A percentile compares a stretch with the other conserved stretches of the same genome.
Conservation (phyloP, 345 rosid genomes). For the Camelina sativa region DNA sequence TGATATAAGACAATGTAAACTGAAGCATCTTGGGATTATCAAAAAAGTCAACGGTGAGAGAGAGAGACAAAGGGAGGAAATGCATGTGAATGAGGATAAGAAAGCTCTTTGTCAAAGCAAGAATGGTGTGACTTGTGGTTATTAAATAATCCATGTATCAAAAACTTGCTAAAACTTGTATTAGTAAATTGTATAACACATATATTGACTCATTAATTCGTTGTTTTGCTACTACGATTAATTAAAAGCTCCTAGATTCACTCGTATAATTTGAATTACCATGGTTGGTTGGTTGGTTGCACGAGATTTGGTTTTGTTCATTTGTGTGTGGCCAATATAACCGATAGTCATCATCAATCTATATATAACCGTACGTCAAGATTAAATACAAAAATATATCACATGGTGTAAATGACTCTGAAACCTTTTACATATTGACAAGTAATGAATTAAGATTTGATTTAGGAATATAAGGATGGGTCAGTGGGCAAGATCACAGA, state of each 20-base stretch:
- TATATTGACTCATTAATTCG: neutral
- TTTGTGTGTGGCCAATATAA: neutral
- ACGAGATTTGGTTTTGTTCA: neutral
- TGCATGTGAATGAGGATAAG: constrained; percentile 45
- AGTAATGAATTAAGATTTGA: constrained; percentile 5
- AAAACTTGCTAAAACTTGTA: constrained; percentile 11
- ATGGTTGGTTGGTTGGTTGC: no score
- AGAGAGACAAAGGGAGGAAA: constrained; percentile 25
- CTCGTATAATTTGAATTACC: neutral
- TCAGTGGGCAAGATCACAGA: constrained; percentile 3
- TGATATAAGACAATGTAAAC: constrained; percentile 35
- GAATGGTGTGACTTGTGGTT: constrained; percentile 39
- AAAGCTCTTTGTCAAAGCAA: constrained; percentile 38
- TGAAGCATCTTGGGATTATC: constrained; percentile 35
- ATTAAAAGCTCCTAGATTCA: neutral
- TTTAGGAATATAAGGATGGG: constrained; percentile 8
- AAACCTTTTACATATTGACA: constrained; percentile 7
- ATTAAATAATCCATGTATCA: neutral
- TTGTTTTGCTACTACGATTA: neutral
- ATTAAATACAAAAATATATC: neutral
- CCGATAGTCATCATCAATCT: no score
- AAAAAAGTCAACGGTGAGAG: constrained; percentile 44
- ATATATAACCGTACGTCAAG: neutral
- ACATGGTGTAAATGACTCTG: neutral
- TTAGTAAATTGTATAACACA: neutral